Percentiles rank a stretch among this genome's conserved stretches.
Evolutionary conservation across 2,329 filamentous ascomycete genomes (phyloP).

Genomic region (Phaeoacremonium minimum): DNA sequence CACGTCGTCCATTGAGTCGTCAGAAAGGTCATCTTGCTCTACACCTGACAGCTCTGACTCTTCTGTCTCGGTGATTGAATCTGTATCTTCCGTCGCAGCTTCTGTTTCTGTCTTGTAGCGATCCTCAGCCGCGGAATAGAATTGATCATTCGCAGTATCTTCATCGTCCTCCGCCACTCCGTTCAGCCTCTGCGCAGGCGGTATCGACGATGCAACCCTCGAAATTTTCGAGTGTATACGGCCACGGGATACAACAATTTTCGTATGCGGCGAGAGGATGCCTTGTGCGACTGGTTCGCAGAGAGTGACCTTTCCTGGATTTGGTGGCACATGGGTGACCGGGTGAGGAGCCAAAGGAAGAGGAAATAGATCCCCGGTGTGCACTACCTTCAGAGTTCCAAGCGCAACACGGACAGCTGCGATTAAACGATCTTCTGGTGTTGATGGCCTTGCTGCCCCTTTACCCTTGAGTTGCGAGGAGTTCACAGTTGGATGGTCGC

Average conservation of each 20-base stretch:
- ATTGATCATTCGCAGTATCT: constrained; percentile 84
- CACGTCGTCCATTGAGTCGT: constrained; percentile 90
- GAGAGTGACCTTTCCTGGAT: constrained; percentile 83
- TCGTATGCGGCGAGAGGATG: constrained; percentile 69
- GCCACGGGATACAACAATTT: constrained; percentile 73
- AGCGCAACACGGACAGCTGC: constrained; percentile 71
- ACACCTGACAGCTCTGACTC: constrained; percentile 59
- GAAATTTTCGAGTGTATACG: constrained; percentile 52
- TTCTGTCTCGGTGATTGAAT: constrained; percentile 56
- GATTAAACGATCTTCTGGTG: constrained; percentile 54
- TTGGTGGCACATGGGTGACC: constrained; percentile 78
- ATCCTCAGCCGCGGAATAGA: constrained; percentile 89
- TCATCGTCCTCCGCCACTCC: constrained; percentile 63
- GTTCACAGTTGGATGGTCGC: constrained; percentile 43
- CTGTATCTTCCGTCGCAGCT: constrained; percentile 53
- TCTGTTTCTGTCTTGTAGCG: constrained; percentile 56
- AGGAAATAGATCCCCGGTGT: constrained; percentile 74
- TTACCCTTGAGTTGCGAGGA: constrained; percentile 25
- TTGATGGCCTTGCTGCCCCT: constrained; percentile 18
- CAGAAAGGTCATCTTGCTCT: constrained; percentile 73
- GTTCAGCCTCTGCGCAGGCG: constrained; percentile 49
- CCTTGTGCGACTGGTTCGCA: constrained; percentile 95
- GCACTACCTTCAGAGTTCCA: constrained; percentile 68
- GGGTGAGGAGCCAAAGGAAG: constrained; percentile 80
- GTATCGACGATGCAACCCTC: constrained; percentile 38